A percentile compares a stretch with the other conserved stretches of the same genome.
phyloP scores from a whole-genome alignment of 768 basidiomycete genomes.

The Tulasnella sp. region DNA sequence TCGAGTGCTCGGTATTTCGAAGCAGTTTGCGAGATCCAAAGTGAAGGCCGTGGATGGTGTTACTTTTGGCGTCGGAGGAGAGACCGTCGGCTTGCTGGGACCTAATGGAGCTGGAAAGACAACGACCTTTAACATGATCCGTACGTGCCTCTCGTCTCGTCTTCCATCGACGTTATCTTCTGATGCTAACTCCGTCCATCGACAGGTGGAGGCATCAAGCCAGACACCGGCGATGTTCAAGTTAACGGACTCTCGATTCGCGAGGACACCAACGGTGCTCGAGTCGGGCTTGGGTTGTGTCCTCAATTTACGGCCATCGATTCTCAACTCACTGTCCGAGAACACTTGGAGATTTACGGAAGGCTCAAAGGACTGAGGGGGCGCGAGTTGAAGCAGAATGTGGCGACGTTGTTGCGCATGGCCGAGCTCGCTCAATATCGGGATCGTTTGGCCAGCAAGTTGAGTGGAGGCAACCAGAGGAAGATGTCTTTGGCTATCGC shows the following conservation, averaged over 20 bases:
- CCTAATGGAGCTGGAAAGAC: conserved; percentile 82
- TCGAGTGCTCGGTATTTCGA: conserved; percentile 60
- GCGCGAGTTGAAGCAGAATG: conserved; percentile 49
- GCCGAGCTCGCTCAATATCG: conserved; percentile 56
- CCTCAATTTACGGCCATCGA: conserved; percentile 85
- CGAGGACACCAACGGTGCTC: conserved; percentile 58
- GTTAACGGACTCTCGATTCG: conserved; percentile 66
- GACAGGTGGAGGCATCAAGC: conserved; percentile 59
- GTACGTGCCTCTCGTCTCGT: conserved; percentile 34
- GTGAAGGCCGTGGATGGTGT: conserved; percentile 64
- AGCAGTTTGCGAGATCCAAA: conserved; percentile 51
- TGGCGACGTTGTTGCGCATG: conserved; percentile 56
- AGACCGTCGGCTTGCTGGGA: conserved; percentile 70
- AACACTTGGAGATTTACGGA: conserved; percentile 69
- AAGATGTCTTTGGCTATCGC: conserved; percentile 75
- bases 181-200: neutral
- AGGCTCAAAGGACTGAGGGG: conserved; percentile 66
- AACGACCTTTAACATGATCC: conserved; percentile 74
- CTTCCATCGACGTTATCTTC: neutral
- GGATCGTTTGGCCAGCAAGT: conserved; percentile 65
- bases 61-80: conserved; percentile 58
- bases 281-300: conserved; percentile 72
- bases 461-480: conserved; percentile 77
- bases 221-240: conserved; percentile 63
- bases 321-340: conserved; percentile 68